Evolutionary conservation across 2,329 filamentous ascomycete species (phyloP).

Genomic region (Penicillium sp.): DNA sequence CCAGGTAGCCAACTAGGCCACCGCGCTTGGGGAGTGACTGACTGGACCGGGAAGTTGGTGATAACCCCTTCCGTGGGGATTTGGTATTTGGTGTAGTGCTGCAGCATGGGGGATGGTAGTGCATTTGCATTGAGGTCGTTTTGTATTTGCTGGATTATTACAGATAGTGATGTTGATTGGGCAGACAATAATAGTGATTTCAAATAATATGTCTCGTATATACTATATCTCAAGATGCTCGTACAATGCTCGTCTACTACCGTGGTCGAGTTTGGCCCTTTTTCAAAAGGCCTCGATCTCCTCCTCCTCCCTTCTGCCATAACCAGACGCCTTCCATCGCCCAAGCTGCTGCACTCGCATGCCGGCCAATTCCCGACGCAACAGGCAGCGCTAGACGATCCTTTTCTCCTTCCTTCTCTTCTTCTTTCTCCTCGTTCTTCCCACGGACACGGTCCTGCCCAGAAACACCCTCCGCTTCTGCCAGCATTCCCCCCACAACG

Average conservation of each 20-base stretch:
- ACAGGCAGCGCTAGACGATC: constrained; percentile 9
- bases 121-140: no score
- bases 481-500: constrained; percentile 74
- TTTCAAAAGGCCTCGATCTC: constrained; percentile 44
- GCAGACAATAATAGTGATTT: background rate
- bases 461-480: constrained; percentile 68
- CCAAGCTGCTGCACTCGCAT: constrained; percentile 79
- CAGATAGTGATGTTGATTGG: background rate
- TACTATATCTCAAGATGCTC: background rate
- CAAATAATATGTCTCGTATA: background rate
- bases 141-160: background rate
- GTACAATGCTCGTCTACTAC: constrained; percentile 11
- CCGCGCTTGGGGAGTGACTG: no score
- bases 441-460: constrained; percentile 36
- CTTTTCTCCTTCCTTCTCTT: background rate
- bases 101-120: no score
- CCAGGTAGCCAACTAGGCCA: no score
- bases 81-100: no score
- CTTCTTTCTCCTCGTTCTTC: constrained; percentile 1
- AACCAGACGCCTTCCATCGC: constrained; percentile 89
- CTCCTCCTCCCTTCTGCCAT: constrained; percentile 70
- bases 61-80: no score
- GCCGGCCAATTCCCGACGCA: constrained; percentile 50
- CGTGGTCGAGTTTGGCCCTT: constrained; percentile 34
- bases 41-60: no score